phyloP scores from a whole-genome alignment of 2,329 filamentous ascomycete genomes.

The Microcyclospora tardicrescens region DNA sequence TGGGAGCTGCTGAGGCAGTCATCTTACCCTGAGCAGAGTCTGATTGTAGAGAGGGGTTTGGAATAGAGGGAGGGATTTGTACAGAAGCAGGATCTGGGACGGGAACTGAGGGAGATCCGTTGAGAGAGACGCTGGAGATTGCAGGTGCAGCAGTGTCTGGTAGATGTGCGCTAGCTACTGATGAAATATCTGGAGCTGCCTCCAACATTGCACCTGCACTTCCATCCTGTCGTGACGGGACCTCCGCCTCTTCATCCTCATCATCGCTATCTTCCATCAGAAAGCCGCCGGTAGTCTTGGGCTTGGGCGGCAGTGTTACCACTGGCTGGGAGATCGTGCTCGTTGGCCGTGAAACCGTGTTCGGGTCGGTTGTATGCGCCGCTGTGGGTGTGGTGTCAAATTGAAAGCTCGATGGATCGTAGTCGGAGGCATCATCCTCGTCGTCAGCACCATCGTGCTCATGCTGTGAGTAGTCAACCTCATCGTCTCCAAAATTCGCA shows the following conservation, averaged over 20 bases:
- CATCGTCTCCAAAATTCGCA: too few relatives aligned
- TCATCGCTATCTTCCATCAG: constrained; percentile 50
- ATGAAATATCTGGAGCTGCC: constrained; percentile 13
- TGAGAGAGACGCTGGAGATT: constrained; percentile 19
- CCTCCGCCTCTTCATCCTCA: constrained; percentile 33
- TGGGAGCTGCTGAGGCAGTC: constrained; percentile 1
- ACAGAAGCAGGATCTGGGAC: constrained; percentile 16
- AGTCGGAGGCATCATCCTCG: constrained; percentile 22
- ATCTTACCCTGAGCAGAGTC: constrained; percentile 15
- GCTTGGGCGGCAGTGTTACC: constrained; percentile 26
- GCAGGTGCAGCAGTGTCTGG: constrained; percentile 21
- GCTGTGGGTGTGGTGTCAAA: constrained; percentile 6
- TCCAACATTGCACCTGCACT: constrained; percentile 13
- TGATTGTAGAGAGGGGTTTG: constrained; percentile 20
- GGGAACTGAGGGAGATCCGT: constrained; percentile 20
- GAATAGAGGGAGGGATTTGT: constrained; percentile 12
- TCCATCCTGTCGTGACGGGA: constrained; percentile 15
- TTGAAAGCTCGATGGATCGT: constrained; percentile 22
- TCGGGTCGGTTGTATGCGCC: constrained; percentile 4
- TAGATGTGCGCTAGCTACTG: constrained; percentile 31
- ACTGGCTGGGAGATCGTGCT: constrained; percentile 32
- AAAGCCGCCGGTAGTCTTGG: constrained; percentile 47
- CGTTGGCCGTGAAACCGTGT: constrained; percentile 5
- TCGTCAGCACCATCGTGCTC: constrained; percentile 7
- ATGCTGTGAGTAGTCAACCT: too few relatives aligned